Evolutionary conservation across 2,329 filamentous ascomycete species (phyloP), one percentile per base, ranked within the genome.

Genomic region (Nemania abortiva): DNA sequence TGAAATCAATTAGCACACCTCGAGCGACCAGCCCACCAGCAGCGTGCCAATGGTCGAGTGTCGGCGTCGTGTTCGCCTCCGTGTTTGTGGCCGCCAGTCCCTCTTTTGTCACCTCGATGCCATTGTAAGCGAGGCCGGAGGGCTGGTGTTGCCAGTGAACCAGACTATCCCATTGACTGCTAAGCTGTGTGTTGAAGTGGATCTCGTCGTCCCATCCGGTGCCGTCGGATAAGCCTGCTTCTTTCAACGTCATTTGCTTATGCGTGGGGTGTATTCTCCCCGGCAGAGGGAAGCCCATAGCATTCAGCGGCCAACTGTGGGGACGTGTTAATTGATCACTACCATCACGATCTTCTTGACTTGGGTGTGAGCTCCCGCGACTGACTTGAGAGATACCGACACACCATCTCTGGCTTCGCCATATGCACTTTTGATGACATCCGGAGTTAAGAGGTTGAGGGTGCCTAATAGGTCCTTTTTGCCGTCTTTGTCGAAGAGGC

Each of bases 81-180:
- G 80, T 79, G 3, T 76, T 77, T 1, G 74, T 39, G 0, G 73
- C 74, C 0, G 65, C 70, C 7, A 85, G 75, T 0, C 70, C 70
- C 11, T 81, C 78, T 58, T 75, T 74, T 3, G 76, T 79, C 2
- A 83, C 82, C 63, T 81, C 73, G 57, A 80, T 73, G 37, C 85
- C 85, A 64, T 89, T 89, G 75, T 89, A 89, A 11, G 83, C 82
- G 0, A 81, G 74, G 1, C 80, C 81, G 2, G 81, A 81, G 0
- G 79, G 73, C 61, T 83, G 78, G 62, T 86, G 82, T n/a, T 81
- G 79, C 71, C 84, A 83, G 73, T 87, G 84, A 29, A 81, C 80
- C 0, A 87, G 78, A 57, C 84, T 84, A 71, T 89, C 87, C 87
- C 86, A 89, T 76, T 89, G 87, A 27, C 82, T 85, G 63, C 83